Conservation (phyloP, 75 land plant genomes). For the Pinus tabuliformis region DNA sequence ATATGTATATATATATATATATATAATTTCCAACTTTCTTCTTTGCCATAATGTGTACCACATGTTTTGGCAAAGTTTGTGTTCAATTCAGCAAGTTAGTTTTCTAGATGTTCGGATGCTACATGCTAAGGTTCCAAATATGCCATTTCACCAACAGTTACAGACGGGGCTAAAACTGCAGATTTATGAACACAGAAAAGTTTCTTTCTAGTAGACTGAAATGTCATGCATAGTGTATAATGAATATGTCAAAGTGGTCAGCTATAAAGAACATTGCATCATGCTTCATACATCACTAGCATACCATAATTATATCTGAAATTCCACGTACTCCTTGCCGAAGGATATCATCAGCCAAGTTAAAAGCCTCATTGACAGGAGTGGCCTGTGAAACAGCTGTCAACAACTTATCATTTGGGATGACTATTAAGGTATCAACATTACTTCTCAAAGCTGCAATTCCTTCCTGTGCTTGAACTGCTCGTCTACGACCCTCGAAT, state of each 20-base stretch:
- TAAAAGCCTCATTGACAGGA: slow-evolving; percentile 96
- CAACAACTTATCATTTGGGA: slow-evolving; percentile 95
- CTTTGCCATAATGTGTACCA: too few species aligned
- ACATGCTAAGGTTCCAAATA: too few species aligned
- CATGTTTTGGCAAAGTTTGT: too few species aligned
- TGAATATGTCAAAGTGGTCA: background rate
- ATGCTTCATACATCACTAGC: background rate
- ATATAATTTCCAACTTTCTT: too few species aligned
- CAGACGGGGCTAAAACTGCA: too few species aligned
- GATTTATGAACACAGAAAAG: too few species aligned
- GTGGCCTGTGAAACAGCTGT: slow-evolving; percentile 95
- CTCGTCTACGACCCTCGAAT: slow-evolving; percentile 90
- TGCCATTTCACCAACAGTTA: too few species aligned
- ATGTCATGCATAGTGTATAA: too few species aligned
- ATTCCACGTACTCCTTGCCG: slow-evolving; percentile 98
- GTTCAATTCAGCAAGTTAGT: too few species aligned
- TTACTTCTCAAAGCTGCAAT: slow-evolving; percentile 86
- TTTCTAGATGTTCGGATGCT: too few species aligned
- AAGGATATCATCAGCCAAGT: slow-evolving; percentile 97
- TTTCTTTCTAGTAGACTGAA: too few species aligned
- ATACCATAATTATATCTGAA: slow-evolving; percentile 95
- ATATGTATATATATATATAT: too few species aligned
- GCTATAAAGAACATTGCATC: slow-evolving; percentile 1
- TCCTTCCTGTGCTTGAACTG: slow-evolving; percentile 98
- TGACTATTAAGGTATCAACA: slow-evolving; percentile 94